phyloP scores from a whole-genome alignment of 495 filamentous ascomycete species.

The Cudoniella acicularis region DNA sequence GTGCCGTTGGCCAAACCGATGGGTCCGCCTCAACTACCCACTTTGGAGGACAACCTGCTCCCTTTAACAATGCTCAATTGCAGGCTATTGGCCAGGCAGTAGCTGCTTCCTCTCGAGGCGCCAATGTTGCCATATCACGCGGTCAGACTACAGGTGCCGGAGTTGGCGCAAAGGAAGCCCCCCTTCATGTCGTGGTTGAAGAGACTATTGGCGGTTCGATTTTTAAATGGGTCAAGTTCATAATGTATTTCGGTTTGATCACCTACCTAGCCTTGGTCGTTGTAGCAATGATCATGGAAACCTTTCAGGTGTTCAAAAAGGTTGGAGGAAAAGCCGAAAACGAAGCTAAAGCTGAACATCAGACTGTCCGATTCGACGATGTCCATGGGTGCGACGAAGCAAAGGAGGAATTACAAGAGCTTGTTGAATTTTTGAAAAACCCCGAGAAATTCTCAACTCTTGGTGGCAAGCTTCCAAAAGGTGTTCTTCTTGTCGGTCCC shows the following conservation, averaged over 20 bases:
- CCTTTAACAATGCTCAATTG: constrained; percentile 58
- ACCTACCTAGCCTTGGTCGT: constrained; percentile 70
- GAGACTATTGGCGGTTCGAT: constrained; percentile 73
- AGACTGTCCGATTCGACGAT: constrained; percentile 87
- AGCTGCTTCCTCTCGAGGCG: constrained; percentile 67
- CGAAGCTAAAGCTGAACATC: constrained; percentile 85
- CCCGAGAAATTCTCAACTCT: constrained; percentile 87
- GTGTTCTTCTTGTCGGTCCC: constrained; percentile 90
- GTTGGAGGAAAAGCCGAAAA: constrained; percentile 63
- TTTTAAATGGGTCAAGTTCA: constrained; percentile 88
- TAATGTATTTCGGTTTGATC: constrained; percentile 71
- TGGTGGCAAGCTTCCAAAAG: constrained; percentile 94
- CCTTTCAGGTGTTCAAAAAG: constrained; percentile 70
- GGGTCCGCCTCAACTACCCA: constrained; percentile 31
- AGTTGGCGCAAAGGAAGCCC: constrained; percentile 69
- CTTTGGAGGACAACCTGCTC: constrained; percentile 6
- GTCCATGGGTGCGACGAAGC: constrained; percentile 98
- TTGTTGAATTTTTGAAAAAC: constrained; percentile 92
- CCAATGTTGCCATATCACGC: constrained; percentile 55
- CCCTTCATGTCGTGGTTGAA: constrained; percentile 93
- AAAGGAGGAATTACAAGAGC: constrained; percentile 94
- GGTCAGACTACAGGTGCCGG: constrained; percentile 43
- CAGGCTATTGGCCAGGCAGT: constrained; percentile 87
- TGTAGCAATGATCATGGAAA: constrained; percentile 76
- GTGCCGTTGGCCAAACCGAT: constrained; percentile 56